These are phyloP conservation scores for Kregervanrija delftensis DNA, from an alignment of 805 yeast genomes.

Conservation along the genomic window DNA sequence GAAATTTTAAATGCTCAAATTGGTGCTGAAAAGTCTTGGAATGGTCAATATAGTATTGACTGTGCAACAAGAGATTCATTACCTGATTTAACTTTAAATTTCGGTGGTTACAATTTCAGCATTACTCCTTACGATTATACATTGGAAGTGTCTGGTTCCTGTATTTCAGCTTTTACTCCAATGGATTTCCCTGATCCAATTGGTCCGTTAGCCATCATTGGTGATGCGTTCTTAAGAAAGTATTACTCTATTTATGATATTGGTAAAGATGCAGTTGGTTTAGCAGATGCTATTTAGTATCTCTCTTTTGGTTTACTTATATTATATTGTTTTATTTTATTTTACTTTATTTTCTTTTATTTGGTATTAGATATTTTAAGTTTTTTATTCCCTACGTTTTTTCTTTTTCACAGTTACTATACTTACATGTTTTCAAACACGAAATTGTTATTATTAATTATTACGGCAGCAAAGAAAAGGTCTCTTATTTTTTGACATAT, in stretches of 20 bases:
- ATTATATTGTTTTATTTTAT: not conserved
- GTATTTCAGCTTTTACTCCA: slow-evolving; percentile 94
- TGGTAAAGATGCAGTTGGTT: slow-evolving; percentile 87
- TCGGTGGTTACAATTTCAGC: slow-evolving; percentile 87
- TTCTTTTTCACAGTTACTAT: no score
- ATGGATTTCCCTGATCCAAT: slow-evolving; percentile 97
- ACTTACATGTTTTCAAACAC: no score
- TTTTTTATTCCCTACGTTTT: not conserved
- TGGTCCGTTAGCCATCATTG: slow-evolving; percentile 93
- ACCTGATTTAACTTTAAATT: slow-evolving; percentile 89
- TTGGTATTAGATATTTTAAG: no score
- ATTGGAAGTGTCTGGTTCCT: slow-evolving; percentile 88
- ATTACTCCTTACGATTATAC: slow-evolving; percentile 87
- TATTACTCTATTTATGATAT: slow-evolving; percentile 92
- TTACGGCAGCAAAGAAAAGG: no score
- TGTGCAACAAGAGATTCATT: slow-evolving; percentile 77
- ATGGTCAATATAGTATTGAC: slow-evolving; percentile 92
- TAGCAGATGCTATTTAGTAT: slow-evolving; percentile 62
- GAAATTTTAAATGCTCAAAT: slow-evolving; percentile 92
- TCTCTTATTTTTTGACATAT: no score
- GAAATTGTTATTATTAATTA: no score
- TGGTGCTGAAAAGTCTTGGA: slow-evolving; percentile 96
- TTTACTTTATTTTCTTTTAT: no score
- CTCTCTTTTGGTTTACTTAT: not conserved
- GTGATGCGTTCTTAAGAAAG: slow-evolving; percentile 95